Percentiles rank a stretch among this genome's conserved stretches.
These are phyloP conservation scores for Xylaria sp. DNA, from an alignment of 2,329 filamentous ascomycete genomes.

Conservation along the genomic window DNA sequence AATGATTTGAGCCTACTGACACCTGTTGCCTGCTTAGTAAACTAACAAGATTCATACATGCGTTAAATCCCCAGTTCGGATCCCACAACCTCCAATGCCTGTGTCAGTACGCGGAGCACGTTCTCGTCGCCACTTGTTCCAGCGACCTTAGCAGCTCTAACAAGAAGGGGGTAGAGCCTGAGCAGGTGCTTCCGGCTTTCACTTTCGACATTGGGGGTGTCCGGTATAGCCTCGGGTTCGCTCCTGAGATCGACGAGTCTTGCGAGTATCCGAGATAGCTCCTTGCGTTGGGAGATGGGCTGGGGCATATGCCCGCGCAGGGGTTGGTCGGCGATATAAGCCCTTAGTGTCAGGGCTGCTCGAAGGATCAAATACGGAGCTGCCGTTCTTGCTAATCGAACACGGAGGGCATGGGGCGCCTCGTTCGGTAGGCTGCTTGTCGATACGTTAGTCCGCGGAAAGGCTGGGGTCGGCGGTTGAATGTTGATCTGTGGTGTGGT, in stretches of 20 bases:
- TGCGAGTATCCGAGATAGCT: slow-evolving; percentile 72
- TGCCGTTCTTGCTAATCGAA: slow-evolving; percentile 71
- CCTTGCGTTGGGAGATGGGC: slow-evolving; percentile 77
- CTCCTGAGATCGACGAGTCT: slow-evolving; percentile 69
- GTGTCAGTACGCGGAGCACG: slow-evolving; percentile 59
- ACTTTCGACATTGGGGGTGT: slow-evolving; percentile 53
- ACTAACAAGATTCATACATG: background rate
- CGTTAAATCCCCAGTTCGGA: slow-evolving; percentile 52
- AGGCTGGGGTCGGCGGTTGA: slow-evolving; percentile 49
- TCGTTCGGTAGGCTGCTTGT: slow-evolving; percentile 30
- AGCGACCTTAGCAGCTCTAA: slow-evolving; percentile 63
- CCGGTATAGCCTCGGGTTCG: slow-evolving; percentile 70
- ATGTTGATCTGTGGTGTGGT: slow-evolving; percentile 42
- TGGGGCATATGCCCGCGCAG: slow-evolving; percentile 87
- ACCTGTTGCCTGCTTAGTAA: too few species aligned
- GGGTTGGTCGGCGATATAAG: slow-evolving; percentile 89
- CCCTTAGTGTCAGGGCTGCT: slow-evolving; percentile 76
- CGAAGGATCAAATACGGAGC: slow-evolving; percentile 83
- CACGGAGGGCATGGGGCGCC: slow-evolving; percentile 42
- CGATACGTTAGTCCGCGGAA: slow-evolving; percentile 36
- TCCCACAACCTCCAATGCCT: slow-evolving; percentile 65
- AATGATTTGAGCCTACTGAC: too few species aligned
- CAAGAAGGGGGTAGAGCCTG: slow-evolving; percentile 77
- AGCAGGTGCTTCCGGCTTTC: slow-evolving; percentile 74
- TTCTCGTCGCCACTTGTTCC: slow-evolving; percentile 61